Evolutionary conservation across 1,284 basidiomycete species (phyloP), one percentile per base, ranked within the genome.

Genomic region (Boletus smithii): DNA sequence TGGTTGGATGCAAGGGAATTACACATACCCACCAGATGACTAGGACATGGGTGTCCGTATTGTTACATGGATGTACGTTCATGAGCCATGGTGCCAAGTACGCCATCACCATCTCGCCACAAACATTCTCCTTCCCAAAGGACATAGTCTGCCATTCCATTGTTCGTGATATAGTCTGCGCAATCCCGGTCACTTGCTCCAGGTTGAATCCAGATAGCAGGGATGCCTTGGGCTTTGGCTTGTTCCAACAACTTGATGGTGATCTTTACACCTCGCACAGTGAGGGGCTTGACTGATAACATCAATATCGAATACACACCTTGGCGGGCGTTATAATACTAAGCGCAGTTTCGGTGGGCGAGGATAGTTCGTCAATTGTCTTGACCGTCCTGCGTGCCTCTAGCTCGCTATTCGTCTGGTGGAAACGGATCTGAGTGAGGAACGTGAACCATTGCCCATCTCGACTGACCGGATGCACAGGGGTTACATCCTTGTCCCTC

Each of bases 181-280:
- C 83, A 80, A 6, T 65, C 65, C 32, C 68, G 77, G 59, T 88
- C 83, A 55, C 85, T 83, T 9, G 89, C 87, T 20, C 90, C 90
- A 11, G 91, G 91, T 66, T 94, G 91, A 32, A 93, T 76, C 91
- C 91, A 94, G 38, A 92, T 72, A 1, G 80, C 75, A 14, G 82
- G 81, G 9, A 91, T 71, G 26, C 71, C 68, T 20, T 83, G 72
- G 2, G 75, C 72, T 61, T 82, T 83, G 7, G 84, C 84, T 50
- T 81, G 75, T 60, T 84, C 71, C 54, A 89, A 69, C 42, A 88
- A 56, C 20, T 70, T 71, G 36, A 88, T 73, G 8, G 87, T 88
- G 41, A 91, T 71, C 84, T 89, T 63, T 39, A 29, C 27, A 16
- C 6, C 20, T 8, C 4, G 27, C 5, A 11, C 11, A 31, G 22